Conservation (phyloP, 78 protist genomes). For the Cavenderia fasciculata region DNA sequence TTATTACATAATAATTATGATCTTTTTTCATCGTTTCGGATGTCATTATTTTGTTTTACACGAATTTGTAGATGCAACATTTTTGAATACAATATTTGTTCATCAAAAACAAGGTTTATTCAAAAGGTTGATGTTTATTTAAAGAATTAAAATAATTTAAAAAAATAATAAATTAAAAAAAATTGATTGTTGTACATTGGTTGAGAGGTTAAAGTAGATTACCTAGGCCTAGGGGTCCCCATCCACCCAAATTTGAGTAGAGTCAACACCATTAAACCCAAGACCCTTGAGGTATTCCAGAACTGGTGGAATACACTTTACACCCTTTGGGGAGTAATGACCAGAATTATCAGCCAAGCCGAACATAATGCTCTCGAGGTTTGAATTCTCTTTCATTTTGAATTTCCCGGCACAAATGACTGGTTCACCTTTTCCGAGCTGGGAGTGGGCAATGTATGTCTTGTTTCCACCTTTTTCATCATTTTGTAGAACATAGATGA, state of each 20-base stretch:
- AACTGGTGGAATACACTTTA: neutral
- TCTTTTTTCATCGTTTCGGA: too few relatives aligned
- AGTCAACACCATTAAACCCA: neutral
- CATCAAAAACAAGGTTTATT: too few relatives aligned
- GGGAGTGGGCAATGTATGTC: neutral
- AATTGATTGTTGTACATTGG: too few relatives aligned
- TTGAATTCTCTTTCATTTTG: neutral
- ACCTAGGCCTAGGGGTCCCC: too few relatives aligned
- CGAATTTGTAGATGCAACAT: too few relatives aligned
- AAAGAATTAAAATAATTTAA: too few relatives aligned
- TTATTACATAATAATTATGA: too few relatives aligned
- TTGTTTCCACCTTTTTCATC: neutral
- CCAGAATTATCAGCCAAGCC: neutral
- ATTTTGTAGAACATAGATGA: neutral
- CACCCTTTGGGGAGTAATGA: neutral
- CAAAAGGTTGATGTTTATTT: too few relatives aligned
- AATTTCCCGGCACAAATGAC: neutral
- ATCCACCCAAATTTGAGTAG: neutral
- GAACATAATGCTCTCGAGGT: neutral
- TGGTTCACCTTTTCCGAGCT: neutral
- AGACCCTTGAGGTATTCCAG: neutral
- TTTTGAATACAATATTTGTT: too few relatives aligned
- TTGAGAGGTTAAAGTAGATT: too few relatives aligned
- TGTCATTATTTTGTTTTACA: too few relatives aligned
- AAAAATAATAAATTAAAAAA: too few relatives aligned